Evolutionary conservation across 2,329 filamentous ascomycete genomes (phyloP).

Genomic region (Cryphonectria naterciae): DNA sequence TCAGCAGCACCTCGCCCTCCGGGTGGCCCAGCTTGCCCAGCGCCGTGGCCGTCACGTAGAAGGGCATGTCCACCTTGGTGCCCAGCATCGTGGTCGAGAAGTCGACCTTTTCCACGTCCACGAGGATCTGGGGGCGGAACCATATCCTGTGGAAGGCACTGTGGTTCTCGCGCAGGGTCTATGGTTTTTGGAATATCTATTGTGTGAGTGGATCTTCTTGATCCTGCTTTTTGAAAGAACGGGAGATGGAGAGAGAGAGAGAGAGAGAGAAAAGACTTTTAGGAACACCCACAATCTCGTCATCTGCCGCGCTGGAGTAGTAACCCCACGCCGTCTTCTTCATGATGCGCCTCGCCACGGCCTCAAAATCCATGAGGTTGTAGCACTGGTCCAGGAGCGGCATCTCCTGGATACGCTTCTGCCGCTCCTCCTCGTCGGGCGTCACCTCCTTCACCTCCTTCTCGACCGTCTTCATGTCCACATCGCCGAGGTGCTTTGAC

Average conservation of each 20-base stretch:
- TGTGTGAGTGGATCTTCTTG: too few species aligned
- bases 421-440: constrained; percentile 63
- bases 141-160: constrained; percentile 94
- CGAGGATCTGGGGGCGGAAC: constrained; percentile 89
- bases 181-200: not conserved
- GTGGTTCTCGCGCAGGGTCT: constrained; percentile 96
- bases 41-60: constrained; percentile 96
- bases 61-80: constrained; percentile 79
- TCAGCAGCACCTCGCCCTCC: constrained; percentile 92
- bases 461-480: constrained; percentile 78
- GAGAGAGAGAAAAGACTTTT: too few species aligned
- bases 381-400: constrained; percentile 86
- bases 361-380: constrained; percentile 94
- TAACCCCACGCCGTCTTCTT: constrained; percentile 98
- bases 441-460: constrained; percentile 70
- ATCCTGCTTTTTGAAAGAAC: too few species aligned
- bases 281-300: constrained; percentile 70
- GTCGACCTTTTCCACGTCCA: constrained; percentile 88
- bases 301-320: constrained; percentile 91
- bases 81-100: constrained; percentile 93
- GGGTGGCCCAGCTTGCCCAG: constrained; percentile 92
- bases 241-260: not conserved
- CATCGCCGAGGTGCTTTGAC: constrained; percentile 85
- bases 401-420: constrained; percentile 75
- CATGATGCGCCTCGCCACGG: constrained; percentile 87